Evolutionary conservation across 2,329 filamentous ascomycete species (phyloP).

Genomic region (Xylaria sp.): DNA sequence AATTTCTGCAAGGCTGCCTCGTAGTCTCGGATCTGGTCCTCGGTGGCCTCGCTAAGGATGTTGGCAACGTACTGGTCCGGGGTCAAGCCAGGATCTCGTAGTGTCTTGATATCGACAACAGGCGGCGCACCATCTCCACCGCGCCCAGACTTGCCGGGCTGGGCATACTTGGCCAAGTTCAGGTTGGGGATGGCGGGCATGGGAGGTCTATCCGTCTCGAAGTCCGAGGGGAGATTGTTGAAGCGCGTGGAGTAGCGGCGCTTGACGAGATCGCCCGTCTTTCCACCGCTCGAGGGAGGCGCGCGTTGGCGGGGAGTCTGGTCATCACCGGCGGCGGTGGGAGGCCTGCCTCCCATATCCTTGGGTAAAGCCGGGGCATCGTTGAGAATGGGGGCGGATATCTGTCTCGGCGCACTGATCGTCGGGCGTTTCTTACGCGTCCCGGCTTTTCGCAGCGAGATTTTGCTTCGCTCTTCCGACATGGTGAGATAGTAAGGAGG

Average conservation of each 20-base stretch:
- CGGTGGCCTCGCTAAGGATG: conserved; percentile 76
- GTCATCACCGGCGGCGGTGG: conserved; percentile 25
- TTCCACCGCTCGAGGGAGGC: conserved; percentile 49
- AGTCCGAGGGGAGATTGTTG: conserved; percentile 67
- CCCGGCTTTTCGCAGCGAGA: conserved; percentile 56
- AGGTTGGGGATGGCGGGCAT: conserved; percentile 62
- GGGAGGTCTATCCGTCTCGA: conserved; percentile 62
- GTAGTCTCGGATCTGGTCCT: conserved; percentile 79
- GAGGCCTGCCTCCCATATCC: conserved; percentile 32
- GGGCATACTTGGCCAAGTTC: conserved; percentile 49
- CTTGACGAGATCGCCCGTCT: conserved; percentile 83
- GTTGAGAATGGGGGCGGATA: conserved; percentile 55
- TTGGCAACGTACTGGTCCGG: conserved; percentile 73
- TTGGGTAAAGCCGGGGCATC: conserved; percentile 38
- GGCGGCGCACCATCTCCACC: conserved; percentile 50
- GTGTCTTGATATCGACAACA: conserved; percentile 66
- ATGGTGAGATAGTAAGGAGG: conserved; percentile 34
- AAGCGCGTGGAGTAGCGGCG: conserved; percentile 91
- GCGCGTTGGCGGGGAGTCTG: conserved; percentile 34
- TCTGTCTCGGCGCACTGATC: conserved; percentile 59
- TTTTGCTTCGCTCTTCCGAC: conserved; percentile 58
- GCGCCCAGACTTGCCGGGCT: conserved; percentile 43
- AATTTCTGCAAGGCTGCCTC: conserved; percentile 70
- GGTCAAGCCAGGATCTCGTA: conserved; percentile 73
- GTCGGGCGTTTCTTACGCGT: conserved; percentile 57